These are phyloP conservation scores for Cyanidiococcus yangmingshanensis DNA, from an alignment of 23 red algal genomes.

Conservation along the genomic window DNA sequence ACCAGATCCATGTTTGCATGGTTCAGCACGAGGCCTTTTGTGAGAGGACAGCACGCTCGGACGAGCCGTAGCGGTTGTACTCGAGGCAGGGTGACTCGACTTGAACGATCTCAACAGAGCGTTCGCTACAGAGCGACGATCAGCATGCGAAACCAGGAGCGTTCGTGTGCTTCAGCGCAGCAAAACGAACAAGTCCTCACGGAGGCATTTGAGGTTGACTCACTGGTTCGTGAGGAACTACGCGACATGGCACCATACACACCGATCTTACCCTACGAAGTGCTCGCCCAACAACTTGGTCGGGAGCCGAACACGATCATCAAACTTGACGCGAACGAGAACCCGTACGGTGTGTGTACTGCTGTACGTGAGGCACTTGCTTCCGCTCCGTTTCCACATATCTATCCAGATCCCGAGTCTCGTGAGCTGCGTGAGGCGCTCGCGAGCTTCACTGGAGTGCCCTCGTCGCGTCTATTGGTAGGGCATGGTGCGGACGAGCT, in stretches of 20 bases:
- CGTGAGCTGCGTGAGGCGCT: slow-evolving; percentile 53
- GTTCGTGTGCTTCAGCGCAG: too few relatives aligned
- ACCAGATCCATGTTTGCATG: too few relatives aligned
- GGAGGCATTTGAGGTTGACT: not conserved
- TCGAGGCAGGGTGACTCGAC: too few relatives aligned
- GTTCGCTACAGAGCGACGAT: too few relatives aligned
- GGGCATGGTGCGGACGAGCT: slow-evolving; percentile 93
- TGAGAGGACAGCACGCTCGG: too few relatives aligned
- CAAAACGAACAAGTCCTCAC: too few relatives aligned
- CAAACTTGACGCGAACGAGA: slow-evolving; percentile 99
- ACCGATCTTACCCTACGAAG: slow-evolving; percentile 84
- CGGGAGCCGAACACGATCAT: slow-evolving; percentile 55
- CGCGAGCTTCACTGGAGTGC: slow-evolving; percentile 44
- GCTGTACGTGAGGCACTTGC: slow-evolving; percentile 44
- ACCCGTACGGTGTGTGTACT: slow-evolving; percentile 78
- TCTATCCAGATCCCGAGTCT: slow-evolving; percentile 91
- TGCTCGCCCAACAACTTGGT: slow-evolving; percentile 58
- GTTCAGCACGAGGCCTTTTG: too few relatives aligned
- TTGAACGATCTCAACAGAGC: too few relatives aligned
- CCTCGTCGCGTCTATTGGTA: slow-evolving; percentile 53
- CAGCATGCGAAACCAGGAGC: too few relatives aligned
- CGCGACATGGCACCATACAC: slow-evolving; percentile 55
- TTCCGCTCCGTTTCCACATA: slow-evolving; percentile 56
- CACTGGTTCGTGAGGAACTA: slow-evolving; percentile 27
- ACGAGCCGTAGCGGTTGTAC: too few relatives aligned